These are phyloP conservation scores for Fomes fomentarius DNA, from an alignment of 1,284 basidiomycete species.

Conservation along the genomic window DNA sequence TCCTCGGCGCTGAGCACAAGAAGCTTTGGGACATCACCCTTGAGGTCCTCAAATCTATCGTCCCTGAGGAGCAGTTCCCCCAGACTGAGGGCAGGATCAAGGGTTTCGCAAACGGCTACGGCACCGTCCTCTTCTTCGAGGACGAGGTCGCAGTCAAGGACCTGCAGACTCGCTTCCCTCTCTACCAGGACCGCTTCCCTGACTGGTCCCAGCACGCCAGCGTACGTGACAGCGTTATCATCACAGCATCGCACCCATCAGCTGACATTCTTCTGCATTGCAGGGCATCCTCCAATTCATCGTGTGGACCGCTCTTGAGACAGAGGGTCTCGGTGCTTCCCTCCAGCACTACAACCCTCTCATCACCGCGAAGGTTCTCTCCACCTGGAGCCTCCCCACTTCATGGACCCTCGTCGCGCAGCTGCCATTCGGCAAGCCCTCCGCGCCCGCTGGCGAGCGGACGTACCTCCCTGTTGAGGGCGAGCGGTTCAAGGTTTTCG, in stretches of 20 bases:
- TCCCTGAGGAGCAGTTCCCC: constrained; percentile 26
- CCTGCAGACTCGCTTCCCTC: constrained; percentile 26
- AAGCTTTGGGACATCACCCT: constrained; percentile 30
- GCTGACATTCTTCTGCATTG: neutral
- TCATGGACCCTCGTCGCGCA: constrained; percentile 28
- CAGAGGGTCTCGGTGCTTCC: constrained; percentile 29
- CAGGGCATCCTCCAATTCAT: constrained; percentile 30
- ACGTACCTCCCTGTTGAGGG: constrained; percentile 27
- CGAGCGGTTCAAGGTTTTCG: constrained; percentile 29
- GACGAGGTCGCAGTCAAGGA: constrained; percentile 25
- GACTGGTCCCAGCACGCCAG: constrained; percentile 26
- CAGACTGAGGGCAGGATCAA: constrained; percentile 25
- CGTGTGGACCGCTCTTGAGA: constrained; percentile 30
- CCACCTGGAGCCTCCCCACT: constrained; percentile 28
- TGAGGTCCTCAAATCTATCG: constrained; percentile 27
- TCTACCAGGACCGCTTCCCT: constrained; percentile 31
- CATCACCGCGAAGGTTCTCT: constrained; percentile 26
- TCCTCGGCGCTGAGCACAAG: constrained; percentile 29
- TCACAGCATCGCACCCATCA: neutral
- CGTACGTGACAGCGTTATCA: constrained; percentile 21
- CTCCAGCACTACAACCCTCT: constrained; percentile 34
- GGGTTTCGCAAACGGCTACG: constrained; percentile 28
- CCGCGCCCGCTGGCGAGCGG: constrained; percentile 25
- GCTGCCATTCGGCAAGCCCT: constrained; percentile 29
- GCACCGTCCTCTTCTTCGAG: constrained; percentile 32